Evolutionary conservation across 495 filamentous ascomycete species (phyloP), one percentile per base, ranked within the genome.

Genomic region (Mytilinidion resinicola): DNA sequence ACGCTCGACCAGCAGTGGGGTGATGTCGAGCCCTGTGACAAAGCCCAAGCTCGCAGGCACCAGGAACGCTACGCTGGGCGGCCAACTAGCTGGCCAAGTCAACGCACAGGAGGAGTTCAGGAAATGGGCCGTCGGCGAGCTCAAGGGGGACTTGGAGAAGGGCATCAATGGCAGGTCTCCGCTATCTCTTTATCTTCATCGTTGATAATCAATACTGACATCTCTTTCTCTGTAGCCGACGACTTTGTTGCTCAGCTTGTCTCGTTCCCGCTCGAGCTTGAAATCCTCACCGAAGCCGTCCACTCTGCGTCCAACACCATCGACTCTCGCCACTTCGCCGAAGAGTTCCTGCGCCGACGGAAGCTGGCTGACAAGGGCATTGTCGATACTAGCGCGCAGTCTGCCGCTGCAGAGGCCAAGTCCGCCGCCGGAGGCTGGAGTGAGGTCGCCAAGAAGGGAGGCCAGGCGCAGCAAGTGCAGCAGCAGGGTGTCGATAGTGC

Each of bases 381-480:
- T 34, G 76, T 93, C 1, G 82, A 86, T 65, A 76, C 62, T 70
- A 61, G 39, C 43, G 49, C 56, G 10, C 64, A 49, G 17, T 59
- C 63, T 9, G 39, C 55, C 30, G 70, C 76, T 69, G 68, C 77
- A 68, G 75, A 83, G 54, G 72, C 72, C 2, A 74, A 72, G 20
- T 70, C 76, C 19, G 72, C 69, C 21, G 70, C 66, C 17, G 79
- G 73, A 17, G 87, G 89, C 55, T 97, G 93, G 93, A 96, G 82
- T 67, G 95, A 97, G 75, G 93, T 98, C 63, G 93, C 93, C 9
- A 96, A 96, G 83, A 96, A 96, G 80, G 82, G 83, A 6, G 78
- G 78, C 25, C 67, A 74, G 10, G 79, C 77, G 63, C 70, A 72
- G 14, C 64, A 71, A 58, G 72, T 65, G 70, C 37, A 80, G 64